Evolutionary conservation across 2,329 filamentous ascomycete genomes (phyloP).

Genomic region (Pseudocercospora fijiensis): DNA sequence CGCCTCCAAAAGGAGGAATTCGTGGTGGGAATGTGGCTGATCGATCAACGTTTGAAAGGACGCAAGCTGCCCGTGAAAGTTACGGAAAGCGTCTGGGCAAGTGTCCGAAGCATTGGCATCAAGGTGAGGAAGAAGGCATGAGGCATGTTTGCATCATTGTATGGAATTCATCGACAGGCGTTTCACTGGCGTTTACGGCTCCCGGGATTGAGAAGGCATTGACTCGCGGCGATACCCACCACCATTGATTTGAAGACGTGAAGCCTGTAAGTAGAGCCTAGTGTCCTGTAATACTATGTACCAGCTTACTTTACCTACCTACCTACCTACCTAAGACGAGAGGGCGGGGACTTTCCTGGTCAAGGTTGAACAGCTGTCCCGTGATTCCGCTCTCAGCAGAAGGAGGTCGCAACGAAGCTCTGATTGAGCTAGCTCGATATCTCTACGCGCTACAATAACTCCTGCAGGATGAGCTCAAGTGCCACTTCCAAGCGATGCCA

Average conservation of each 20-base stretch:
- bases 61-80: constrained; percentile 73
- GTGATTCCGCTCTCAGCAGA: not conserved
- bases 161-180: not conserved
- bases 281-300: not conserved
- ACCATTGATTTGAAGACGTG: not conserved
- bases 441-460: not conserved
- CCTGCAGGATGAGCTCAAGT: not conserved
- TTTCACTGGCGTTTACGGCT: not conserved
- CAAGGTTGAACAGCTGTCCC: not conserved
- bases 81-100: constrained; percentile 72
- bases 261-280: not conserved
- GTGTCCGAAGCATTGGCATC: constrained; percentile 53
- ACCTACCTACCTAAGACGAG: too few relatives aligned
- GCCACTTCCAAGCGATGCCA: not conserved
- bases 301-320: not conserved
- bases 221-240: not conserved
- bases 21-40: constrained; percentile 78
- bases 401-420: not conserved
- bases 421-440: not conserved
- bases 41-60: constrained; percentile 77
- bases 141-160: not conserved
- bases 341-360: too few relatives aligned
- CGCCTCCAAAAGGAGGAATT: constrained; percentile 68
- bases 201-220: not conserved
- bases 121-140: constrained; percentile 31